Evolutionary conservation across 2,329 filamentous ascomycete genomes (phyloP).

Genomic region (Rhinocladiella mackenziei): DNA sequence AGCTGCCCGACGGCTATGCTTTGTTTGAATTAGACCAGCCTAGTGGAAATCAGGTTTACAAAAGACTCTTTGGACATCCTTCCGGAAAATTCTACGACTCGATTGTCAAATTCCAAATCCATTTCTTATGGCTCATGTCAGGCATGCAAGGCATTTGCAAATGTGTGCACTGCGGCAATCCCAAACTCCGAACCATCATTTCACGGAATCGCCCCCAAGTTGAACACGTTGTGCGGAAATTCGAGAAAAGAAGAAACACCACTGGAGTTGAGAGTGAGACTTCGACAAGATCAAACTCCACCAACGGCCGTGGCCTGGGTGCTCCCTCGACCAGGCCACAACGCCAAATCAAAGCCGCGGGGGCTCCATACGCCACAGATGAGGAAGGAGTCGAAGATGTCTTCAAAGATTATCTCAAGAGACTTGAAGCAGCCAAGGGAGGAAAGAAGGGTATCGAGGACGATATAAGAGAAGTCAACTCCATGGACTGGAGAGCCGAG

Average conservation of each 20-base stretch:
- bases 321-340: constrained; percentile 22
- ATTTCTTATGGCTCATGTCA: constrained; percentile 56
- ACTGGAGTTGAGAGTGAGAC: constrained; percentile 4
- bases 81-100: constrained; percentile 51
- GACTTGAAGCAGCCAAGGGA: constrained; percentile 38
- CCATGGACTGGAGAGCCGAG: constrained; percentile 56
- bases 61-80: constrained; percentile 57
- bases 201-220: constrained; percentile 18
- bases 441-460: constrained; percentile 40
- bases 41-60: constrained; percentile 44
- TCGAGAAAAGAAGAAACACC: constrained; percentile 17
- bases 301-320: constrained; percentile 12
- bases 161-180: constrained; percentile 47
- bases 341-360: constrained; percentile 23
- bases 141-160: constrained; percentile 44
- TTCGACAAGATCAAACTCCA: constrained; percentile 15
- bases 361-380: constrained; percentile 35
- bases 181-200: constrained; percentile 6
- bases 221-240: background rate
- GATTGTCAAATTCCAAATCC: constrained; percentile 51
- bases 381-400: constrained; percentile 54
- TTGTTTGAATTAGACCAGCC: constrained; percentile 49
- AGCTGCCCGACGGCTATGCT: constrained; percentile 53
- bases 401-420: constrained; percentile 48
- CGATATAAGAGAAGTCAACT: constrained; percentile 47